These are phyloP conservation scores for Gossypioides kirkii DNA, from an alignment of 345 rosid genomes.

Conservation along the genomic window DNA sequence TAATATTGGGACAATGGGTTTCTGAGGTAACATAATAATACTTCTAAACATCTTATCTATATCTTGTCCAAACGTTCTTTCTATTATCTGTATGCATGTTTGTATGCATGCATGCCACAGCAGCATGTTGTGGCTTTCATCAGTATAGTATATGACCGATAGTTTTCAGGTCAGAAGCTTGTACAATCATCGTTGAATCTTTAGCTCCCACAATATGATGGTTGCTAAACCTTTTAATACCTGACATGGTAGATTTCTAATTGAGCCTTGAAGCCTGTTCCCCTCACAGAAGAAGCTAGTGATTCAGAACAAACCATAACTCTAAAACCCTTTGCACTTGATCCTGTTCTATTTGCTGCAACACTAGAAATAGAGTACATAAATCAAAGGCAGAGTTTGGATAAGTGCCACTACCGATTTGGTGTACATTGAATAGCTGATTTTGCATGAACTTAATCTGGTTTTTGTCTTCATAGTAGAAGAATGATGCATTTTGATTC, in stretches of 20 bases:
- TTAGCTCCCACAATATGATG: background rate
- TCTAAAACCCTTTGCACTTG: background rate
- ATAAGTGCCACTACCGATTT: background rate
- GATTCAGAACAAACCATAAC: background rate
- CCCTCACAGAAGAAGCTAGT: background rate
- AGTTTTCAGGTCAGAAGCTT: background rate
- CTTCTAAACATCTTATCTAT: background rate
- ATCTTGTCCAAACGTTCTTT: background rate
- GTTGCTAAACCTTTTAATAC: background rate
- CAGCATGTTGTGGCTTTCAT: background rate
- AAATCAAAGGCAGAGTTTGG: background rate
- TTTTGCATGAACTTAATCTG: background rate
- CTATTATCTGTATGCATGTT: background rate
- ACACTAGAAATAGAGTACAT: background rate
- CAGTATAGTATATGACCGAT: background rate
- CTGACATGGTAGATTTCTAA: background rate
- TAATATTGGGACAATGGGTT: constrained; percentile 97
- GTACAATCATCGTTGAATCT: background rate
- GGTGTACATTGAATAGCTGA: background rate
- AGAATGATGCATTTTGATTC: background rate
- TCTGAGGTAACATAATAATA: constrained; percentile 61
- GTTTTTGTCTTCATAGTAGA: background rate
- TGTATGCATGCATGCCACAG: background rate
- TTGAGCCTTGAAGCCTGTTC: background rate
- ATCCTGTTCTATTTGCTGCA: constrained; percentile 3